A percentile compares a stretch with the other conserved stretches of the same genome.
Evolutionary conservation across 2,329 filamentous ascomycete genomes (phyloP).

Genomic region (Orbilia quercus): DNA sequence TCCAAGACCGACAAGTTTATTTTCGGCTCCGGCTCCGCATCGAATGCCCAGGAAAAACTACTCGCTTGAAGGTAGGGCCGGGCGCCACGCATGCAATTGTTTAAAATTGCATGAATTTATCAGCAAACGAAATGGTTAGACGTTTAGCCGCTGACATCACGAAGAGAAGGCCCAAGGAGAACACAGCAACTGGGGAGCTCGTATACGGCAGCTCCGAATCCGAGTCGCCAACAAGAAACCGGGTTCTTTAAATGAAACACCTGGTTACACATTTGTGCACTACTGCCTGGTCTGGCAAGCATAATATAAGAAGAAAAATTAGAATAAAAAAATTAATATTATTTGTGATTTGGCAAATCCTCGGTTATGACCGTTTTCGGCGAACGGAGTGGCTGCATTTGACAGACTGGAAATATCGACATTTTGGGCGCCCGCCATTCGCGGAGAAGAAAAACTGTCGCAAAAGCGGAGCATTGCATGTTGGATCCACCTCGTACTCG

Average conservation of each 20-base stretch:
- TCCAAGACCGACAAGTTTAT: constrained; percentile 15
- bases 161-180: not conserved
- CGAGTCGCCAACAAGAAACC: constrained; percentile 25
- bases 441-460: constrained; percentile 5
- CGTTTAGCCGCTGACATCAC: not conserved
- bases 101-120: constrained; percentile 11
- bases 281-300: constrained; percentile 37
- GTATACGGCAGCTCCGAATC: constrained; percentile 20
- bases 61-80: constrained; percentile 5
- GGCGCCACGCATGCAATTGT: constrained; percentile 8
- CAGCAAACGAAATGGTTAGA: constrained; percentile 9
- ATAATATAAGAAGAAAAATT: not conserved
- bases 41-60: not conserved
- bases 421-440: not conserved
- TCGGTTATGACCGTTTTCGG: constrained; percentile 28
- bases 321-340: not conserved
- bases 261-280: constrained; percentile 32
- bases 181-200: constrained; percentile 4
- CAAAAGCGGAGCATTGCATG: too few species aligned
- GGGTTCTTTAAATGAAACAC: constrained; percentile 47
- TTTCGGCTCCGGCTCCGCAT: constrained; percentile 23
- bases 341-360: not conserved
- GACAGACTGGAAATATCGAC: not conserved
- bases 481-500: too few species aligned
- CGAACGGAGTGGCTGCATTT: constrained; percentile 15